Evolutionary conservation across 179 eudicot species (phyloP), one percentile per base, ranked within the genome.

Genomic region (Carnegiea gigantea): DNA sequence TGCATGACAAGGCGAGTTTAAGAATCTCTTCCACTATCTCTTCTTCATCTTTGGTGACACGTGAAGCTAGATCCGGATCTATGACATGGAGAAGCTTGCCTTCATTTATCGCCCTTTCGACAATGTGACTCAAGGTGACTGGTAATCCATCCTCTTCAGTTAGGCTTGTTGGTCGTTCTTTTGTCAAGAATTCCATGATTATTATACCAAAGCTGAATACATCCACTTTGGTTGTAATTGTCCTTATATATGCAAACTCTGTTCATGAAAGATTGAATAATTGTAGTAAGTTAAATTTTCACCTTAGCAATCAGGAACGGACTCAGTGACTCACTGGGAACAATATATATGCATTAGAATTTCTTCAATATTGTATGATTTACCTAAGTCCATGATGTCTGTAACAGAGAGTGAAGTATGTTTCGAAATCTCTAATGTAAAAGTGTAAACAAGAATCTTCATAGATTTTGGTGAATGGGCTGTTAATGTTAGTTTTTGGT

Each of bases 171-270:
- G 98, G 99, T 85, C 99, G 88, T 81, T 65, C 70, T 71, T 82
- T 87, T 38, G 97, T 94, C 15, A 96, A 48, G 20, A 93, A 51
- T 81, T 96, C 97, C 94, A 96, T 90, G 80, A 91, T 79, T 71
- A 94, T 79, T 33, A 94, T 62, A 9, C 99, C 98, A 9, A 91
- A 94, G 90, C 98, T 94, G 91, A 93, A 96, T 70, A 94, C 89
- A 28, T 96, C 98, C 40, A 93, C 97, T 84, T 93, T 93, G 54
- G 99, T 90, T 11, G 97, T 93, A 23, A 92, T 89, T 65, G 80
- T 87, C 88, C 92, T 88, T 97, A 93, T 94, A 75, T 91, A 96
- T 77, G 99, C 97, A 72, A 91, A 88, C 83, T 94, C 98, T 94
- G 94, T 40, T 23, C 28, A 62, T n/a, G 30, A 62, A 23, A 7